Conservation (phyloP, 192 early-diverging fungal species). For the Entomortierella chlamydospora region DNA sequence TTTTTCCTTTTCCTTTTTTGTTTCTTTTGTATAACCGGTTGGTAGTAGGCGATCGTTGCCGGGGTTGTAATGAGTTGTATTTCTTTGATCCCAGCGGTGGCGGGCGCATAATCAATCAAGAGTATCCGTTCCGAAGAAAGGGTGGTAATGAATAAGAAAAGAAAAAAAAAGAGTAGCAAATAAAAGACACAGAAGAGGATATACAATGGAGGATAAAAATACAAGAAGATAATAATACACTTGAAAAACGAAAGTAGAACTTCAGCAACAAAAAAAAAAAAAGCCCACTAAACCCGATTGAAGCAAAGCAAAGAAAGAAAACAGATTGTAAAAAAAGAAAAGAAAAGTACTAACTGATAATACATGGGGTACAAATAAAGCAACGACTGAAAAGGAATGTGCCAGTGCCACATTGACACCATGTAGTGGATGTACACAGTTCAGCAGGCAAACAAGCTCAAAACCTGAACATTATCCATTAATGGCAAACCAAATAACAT, state of each 20-base stretch:
- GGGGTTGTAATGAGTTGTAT: neutral
- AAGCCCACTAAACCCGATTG: slow-evolving; percentile 1
- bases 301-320: neutral
- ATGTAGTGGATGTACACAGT: neutral
- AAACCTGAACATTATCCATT: slow-evolving; percentile 15
- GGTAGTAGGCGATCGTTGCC: slow-evolving; percentile 13
- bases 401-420: neutral
- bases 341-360: slow-evolving; percentile 3
- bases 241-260: slow-evolving; percentile 4
- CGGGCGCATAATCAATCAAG: slow-evolving; percentile 10
- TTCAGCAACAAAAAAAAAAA: slow-evolving; percentile 15
- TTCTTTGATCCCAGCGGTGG: slow-evolving; percentile 3
- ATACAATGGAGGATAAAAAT: slow-evolving; percentile 23
- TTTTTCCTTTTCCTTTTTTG: slow-evolving; percentile 14
- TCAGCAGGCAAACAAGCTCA: neutral
- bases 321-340: slow-evolving; percentile 4
- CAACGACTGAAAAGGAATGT: neutral
- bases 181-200: slow-evolving; percentile 8
- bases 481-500: slow-evolving; percentile 32
- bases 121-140: neutral
- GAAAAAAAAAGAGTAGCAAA: slow-evolving; percentile 21
- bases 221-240: slow-evolving; percentile 22
- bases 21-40: slow-evolving; percentile 9
- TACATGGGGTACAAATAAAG: slow-evolving; percentile 9
- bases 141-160: slow-evolving; percentile 14